These are phyloP conservation scores for Phellinidium pouzarii DNA, from an alignment of 1,284 basidiomycete genomes.

Conservation along the genomic window DNA sequence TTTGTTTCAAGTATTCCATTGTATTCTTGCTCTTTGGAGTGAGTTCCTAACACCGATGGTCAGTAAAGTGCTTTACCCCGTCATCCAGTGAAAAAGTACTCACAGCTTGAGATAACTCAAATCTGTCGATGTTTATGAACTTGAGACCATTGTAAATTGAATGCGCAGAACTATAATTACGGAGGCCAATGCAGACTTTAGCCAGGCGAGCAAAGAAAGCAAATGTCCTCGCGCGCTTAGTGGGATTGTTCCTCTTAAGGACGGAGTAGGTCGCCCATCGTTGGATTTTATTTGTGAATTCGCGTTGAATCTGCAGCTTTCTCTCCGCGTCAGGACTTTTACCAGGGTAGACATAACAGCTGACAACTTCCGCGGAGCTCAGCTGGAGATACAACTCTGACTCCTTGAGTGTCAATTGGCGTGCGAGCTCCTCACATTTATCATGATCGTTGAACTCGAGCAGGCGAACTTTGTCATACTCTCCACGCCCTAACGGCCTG, in stretches of 20 bases:
- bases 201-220: slow-evolving; percentile 3
- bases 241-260: slow-evolving; percentile 1
- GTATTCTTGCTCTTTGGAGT: slow-evolving; percentile 1
- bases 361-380: slow-evolving; percentile 8
- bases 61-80: not conserved
- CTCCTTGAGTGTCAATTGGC: slow-evolving; percentile 14
- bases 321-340: not conserved
- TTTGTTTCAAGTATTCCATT: slow-evolving; percentile 2
- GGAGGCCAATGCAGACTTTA: not conserved
- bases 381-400: slow-evolving; percentile 6
- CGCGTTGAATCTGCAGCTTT: slow-evolving; percentile 5
- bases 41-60: not conserved
- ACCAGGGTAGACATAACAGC: not conserved
- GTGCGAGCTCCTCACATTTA: slow-evolving; percentile 4
- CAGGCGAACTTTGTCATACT: not conserved
- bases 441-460: slow-evolving; percentile 1
- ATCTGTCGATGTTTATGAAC: slow-evolving; percentile 3
- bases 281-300: slow-evolving; percentile 9
- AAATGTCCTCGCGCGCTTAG: slow-evolving; percentile 10
- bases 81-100: not conserved
- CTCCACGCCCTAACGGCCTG: not conserved
- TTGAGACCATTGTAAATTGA: slow-evolving; percentile 11
- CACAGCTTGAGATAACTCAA: slow-evolving; percentile 4
- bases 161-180: slow-evolving; percentile 17
- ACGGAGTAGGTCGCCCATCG: slow-evolving; percentile 7